phyloP scores from a whole-genome alignment of 1,284 basidiomycete species.

The Cryptococcus wingfieldii region DNA sequence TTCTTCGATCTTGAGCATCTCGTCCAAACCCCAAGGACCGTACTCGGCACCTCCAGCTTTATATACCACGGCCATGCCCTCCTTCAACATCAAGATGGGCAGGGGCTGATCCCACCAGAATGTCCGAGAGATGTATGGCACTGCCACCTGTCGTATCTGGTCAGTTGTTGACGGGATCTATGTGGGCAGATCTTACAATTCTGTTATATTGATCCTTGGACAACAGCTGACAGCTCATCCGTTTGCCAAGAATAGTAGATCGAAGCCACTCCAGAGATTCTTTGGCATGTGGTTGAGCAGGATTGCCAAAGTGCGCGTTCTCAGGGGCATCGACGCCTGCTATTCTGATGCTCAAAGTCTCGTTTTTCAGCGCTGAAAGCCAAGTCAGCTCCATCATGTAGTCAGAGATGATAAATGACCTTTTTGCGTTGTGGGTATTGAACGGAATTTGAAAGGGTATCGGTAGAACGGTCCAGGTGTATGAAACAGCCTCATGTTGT shows the following conservation, averaged over 20 bases:
- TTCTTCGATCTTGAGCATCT: conserved; percentile 58
- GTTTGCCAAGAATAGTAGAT: conserved; percentile 54
- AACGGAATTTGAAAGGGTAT: conserved; percentile 65
- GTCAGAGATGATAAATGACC: conserved; percentile 50
- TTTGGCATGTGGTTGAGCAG: conserved; percentile 63
- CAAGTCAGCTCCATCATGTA: background rate
- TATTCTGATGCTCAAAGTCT: conserved; percentile 77
- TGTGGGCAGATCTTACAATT: conserved; percentile 55
- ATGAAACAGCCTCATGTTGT: conserved; percentile 64
- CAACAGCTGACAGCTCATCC: conserved; percentile 57
- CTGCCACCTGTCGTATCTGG: conserved; percentile 59
- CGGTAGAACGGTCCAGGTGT: conserved; percentile 69
- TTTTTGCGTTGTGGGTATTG: conserved; percentile 59
- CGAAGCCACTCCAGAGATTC: conserved; percentile 71
- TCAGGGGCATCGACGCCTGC: conserved; percentile 88
- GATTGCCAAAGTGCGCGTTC: conserved; percentile 71
- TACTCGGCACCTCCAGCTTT: conserved; percentile 72
- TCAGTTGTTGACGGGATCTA: background rate
- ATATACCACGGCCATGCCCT: conserved; percentile 71
- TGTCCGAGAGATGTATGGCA: conserved; percentile 52
- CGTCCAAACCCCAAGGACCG: conserved; percentile 62
- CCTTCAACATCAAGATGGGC: conserved; percentile 69
- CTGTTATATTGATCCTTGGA: conserved; percentile 76
- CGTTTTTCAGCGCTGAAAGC: conserved; percentile 60
- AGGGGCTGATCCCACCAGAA: conserved; percentile 56